Percentiles rank a stretch among this genome's conserved stretches.
Evolutionary conservation across 1,139 yeast genomes (phyloP).

Genomic region (Tardiomyces blankii): DNA sequence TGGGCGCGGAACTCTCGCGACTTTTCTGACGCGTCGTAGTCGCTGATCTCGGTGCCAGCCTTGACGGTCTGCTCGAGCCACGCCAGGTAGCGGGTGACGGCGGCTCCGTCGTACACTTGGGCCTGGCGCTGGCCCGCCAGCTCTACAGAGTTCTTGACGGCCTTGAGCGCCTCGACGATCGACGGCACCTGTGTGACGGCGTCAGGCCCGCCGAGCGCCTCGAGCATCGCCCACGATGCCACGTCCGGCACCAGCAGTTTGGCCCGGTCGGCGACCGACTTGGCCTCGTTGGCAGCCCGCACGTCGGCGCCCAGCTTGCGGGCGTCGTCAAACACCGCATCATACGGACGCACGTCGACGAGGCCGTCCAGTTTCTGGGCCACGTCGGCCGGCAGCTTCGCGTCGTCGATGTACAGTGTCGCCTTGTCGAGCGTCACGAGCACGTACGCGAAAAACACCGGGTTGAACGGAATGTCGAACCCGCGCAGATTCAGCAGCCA

Average conservation of each 20-base stretch:
- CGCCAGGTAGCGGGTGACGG: slow-evolving; percentile 65
- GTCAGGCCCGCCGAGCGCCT: slow-evolving; percentile 36
- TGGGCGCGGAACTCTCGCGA: slow-evolving; percentile 46
- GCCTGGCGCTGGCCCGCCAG: slow-evolving; percentile 65
- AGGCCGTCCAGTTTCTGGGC: slow-evolving; percentile 16
- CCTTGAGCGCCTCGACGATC: slow-evolving; percentile 59
- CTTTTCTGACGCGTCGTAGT: slow-evolving; percentile 67
- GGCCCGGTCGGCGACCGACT: slow-evolving; percentile 5
- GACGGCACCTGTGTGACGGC: slow-evolving; percentile 39
- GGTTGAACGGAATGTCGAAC: slow-evolving; percentile 74
- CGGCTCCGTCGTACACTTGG: slow-evolving; percentile 81
- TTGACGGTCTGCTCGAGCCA: slow-evolving; percentile 69
- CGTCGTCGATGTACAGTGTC: slow-evolving; percentile 59
- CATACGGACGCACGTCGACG: slow-evolving; percentile 26
- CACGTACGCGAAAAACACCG: slow-evolving; percentile 79
- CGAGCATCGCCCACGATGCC: slow-evolving; percentile 74
- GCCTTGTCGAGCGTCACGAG: slow-evolving; percentile 51
- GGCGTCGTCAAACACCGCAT: slow-evolving; percentile 24
- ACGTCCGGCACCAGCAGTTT: slow-evolving; percentile 48
- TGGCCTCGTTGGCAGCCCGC: slow-evolving; percentile 8
- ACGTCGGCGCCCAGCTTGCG: slow-evolving; percentile 28
- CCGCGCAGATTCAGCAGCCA: slow-evolving; percentile 91
- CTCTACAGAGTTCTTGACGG: slow-evolving; percentile 66
- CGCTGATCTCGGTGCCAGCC: slow-evolving; percentile 56
- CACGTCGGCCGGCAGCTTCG: slow-evolving; percentile 40